Percentiles rank a stretch among this genome's conserved stretches.
phyloP scores from a whole-genome alignment of 352 stramenopile species.

The Blastocystis sp. region DNA sequence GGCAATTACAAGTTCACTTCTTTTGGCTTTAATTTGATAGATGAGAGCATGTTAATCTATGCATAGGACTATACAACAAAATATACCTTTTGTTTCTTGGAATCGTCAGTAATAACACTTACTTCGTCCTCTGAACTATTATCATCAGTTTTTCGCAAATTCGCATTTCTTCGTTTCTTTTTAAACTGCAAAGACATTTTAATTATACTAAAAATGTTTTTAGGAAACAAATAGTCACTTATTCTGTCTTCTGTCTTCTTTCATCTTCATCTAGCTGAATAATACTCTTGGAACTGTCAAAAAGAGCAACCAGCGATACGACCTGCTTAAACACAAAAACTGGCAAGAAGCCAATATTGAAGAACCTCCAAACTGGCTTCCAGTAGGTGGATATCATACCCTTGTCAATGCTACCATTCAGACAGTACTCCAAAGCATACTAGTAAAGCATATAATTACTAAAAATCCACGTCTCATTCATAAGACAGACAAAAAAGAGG shows the following conservation, averaged over 20 bases:
- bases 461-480: slow-evolving; percentile 38
- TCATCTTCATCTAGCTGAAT: slow-evolving; percentile 49
- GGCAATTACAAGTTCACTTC: background rate
- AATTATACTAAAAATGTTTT: background rate
- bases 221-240: slow-evolving; percentile 29
- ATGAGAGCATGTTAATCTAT: slow-evolving; percentile 41
- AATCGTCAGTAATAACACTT: slow-evolving; percentile 5
- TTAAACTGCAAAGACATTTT: background rate
- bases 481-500: slow-evolving; percentile 45
- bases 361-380: slow-evolving; percentile 8
- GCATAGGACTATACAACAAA: background rate
- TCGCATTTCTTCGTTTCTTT: background rate
- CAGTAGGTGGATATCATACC: background rate
- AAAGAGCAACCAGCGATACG: slow-evolving; percentile 49
- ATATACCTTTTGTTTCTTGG: slow-evolving; percentile 20
- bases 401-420: slow-evolving; percentile 24
- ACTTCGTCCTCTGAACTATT: slow-evolving; percentile 46
- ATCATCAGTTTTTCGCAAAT: slow-evolving; percentile 36
- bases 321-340: slow-evolving; percentile 62
- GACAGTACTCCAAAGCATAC: background rate
- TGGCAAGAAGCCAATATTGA: background rate
- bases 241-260: slow-evolving; percentile 25
- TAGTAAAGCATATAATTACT: slow-evolving; percentile 51
- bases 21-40: background rate
- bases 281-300: slow-evolving; percentile 56